A percentile compares a stretch with the other conserved stretches of the same genome.
Conservation (phyloP, 305 asterid species). For the Fraxinus sp. region DNA sequence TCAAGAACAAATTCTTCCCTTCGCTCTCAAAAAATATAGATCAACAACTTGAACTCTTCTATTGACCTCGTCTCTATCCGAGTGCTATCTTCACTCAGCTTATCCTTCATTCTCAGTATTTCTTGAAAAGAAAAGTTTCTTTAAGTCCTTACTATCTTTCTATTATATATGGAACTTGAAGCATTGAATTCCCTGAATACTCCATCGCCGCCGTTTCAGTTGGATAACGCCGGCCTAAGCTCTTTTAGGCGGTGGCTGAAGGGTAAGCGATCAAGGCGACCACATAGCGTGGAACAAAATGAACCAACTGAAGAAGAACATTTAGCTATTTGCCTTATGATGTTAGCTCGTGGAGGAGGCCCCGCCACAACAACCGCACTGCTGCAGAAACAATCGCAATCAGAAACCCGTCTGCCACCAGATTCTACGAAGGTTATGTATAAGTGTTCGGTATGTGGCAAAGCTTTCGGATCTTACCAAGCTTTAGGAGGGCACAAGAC, state of each 20-base stretch:
- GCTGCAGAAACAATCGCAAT: background rate
- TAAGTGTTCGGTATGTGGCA: slow-evolving; percentile 46
- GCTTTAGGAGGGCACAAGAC: slow-evolving; percentile 67
- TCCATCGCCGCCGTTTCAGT: slow-evolving; percentile 31
- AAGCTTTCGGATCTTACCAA: slow-evolving; percentile 49
- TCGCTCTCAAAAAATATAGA: background rate
- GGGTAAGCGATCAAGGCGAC: slow-evolving; percentile 45
- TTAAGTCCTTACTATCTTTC: background rate
- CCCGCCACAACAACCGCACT: background rate
- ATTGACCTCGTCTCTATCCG: background rate
- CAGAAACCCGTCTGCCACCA: background rate
- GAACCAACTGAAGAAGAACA: slow-evolving; percentile 47
- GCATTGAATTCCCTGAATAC: slow-evolving; percentile 55
- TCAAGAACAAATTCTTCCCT: background rate
- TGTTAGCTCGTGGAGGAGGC: slow-evolving; percentile 38
- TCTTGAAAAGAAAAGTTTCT: background rate
- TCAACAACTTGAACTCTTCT: background rate
- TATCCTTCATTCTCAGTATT: background rate
- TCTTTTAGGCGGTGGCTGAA: slow-evolving; percentile 38
- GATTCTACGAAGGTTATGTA: slow-evolving; percentile 19
- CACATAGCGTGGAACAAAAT: slow-evolving; percentile 28
- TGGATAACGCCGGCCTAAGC: slow-evolving; percentile 21
- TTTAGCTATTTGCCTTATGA: slow-evolving; percentile 41
- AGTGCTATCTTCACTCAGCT: background rate
- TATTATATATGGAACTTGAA: slow-evolving; percentile 37